A percentile compares a stretch with the other conserved stretches of the same genome.
Evolutionary conservation across 148 eudicot species (phyloP).

Genomic region (Rhododendron ovatum): DNA sequence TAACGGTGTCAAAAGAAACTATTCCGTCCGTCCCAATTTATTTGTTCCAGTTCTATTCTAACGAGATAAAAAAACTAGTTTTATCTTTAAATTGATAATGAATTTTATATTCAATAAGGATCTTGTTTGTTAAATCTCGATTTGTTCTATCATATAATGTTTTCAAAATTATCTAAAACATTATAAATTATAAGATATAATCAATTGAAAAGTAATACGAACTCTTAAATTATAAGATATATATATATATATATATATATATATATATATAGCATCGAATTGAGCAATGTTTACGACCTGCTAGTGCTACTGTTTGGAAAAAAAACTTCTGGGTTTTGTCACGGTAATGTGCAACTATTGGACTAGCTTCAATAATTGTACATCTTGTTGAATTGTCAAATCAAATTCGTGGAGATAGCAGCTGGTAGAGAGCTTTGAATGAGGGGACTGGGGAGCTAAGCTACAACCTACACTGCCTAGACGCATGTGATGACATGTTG

Average conservation of each 20-base stretch:
- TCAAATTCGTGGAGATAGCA: neutral
- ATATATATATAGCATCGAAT: neutral
- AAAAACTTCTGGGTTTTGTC: neutral
- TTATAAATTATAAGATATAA: too few species aligned
- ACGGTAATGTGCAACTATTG: neutral
- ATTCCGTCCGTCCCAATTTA: too few species aligned
- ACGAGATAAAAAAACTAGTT: too few species aligned
- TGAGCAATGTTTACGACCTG: neutral
- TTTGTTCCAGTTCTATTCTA: too few species aligned
- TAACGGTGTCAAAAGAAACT: neutral
- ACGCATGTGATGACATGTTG: neutral
- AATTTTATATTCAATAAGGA: too few species aligned
- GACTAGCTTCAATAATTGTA: neutral
- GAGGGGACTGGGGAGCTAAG: neutral
- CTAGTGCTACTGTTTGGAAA: neutral
- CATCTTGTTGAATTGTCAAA: neutral
- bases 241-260: too few species aligned
- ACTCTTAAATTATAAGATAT: too few species aligned
- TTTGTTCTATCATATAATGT: too few species aligned
- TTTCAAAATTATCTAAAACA: too few species aligned
- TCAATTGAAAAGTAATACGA: too few species aligned
- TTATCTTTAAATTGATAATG: too few species aligned
- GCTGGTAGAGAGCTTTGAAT: neutral
- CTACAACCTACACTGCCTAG: neutral
- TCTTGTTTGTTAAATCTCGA: too few species aligned